Conservation (phyloP, 257 asterid species). For the Scutellaria minor region DNA sequence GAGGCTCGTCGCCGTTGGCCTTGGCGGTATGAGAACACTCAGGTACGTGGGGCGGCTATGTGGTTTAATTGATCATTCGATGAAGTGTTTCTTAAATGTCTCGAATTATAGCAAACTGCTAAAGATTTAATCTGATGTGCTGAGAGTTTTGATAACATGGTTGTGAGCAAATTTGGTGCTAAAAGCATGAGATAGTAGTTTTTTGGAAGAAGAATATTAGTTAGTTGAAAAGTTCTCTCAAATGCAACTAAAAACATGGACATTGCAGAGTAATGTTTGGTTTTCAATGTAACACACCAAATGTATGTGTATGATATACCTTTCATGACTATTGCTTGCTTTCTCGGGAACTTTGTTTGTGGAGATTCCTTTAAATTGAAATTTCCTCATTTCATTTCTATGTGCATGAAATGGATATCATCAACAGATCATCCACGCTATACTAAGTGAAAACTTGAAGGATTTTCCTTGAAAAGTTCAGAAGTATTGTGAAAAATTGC, state of each 20-base stretch:
- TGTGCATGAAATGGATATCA: no score
- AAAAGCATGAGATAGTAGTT: slow-evolving; percentile 5
- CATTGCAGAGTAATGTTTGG: no score
- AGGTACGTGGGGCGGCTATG: slow-evolving; percentile 38
- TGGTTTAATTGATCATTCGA: background rate
- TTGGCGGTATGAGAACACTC: slow-evolving; percentile 44
- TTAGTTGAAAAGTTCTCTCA: no score
- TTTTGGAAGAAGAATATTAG: background rate
- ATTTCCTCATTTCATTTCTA: no score
- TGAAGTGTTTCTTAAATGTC: background rate
- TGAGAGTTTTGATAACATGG: slow-evolving; percentile 2
- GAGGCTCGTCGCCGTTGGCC: slow-evolving; percentile 57
- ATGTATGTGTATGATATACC: no score
- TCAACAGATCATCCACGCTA: no score
- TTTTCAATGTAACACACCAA: no score
- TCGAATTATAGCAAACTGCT: background rate
- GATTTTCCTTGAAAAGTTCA: background rate
- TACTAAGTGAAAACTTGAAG: no score
- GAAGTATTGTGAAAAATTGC: background rate
- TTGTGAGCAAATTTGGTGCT: slow-evolving; percentile 4
- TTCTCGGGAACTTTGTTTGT: no score
- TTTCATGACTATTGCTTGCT: no score
- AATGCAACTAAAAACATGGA: no score
- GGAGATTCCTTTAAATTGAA: no score
- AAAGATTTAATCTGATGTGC: background rate